phyloP scores from a whole-genome alignment of 208 protist genomes.

The Borovskyia barvae region DNA sequence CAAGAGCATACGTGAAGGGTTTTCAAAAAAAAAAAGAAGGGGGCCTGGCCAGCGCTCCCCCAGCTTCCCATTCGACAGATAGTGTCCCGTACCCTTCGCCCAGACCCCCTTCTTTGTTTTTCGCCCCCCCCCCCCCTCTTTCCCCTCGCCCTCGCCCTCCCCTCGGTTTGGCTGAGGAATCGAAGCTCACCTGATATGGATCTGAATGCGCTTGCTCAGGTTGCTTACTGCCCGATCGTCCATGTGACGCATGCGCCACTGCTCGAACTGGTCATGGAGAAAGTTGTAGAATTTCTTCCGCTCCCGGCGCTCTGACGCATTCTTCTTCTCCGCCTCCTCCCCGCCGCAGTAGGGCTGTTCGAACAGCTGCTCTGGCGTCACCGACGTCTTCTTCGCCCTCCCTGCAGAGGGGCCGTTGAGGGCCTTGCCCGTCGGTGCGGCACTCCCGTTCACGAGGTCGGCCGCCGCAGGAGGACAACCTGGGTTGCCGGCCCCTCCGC shows the following conservation, averaged over 20 bases:
- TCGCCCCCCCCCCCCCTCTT: not conserved
- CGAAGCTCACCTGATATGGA: constrained; percentile 11
- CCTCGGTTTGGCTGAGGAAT: not conserved
- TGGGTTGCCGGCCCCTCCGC: too few species aligned
- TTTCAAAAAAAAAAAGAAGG: too few species aligned
- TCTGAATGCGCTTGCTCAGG: constrained; percentile 25
- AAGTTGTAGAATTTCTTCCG: constrained; percentile 36
- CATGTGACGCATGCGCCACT: constrained; percentile 32
- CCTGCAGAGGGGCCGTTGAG: not conserved
- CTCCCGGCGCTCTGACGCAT: constrained; percentile 5
- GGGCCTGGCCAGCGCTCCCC: too few species aligned
- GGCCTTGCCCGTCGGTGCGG: too few species aligned
- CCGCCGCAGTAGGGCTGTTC: constrained; percentile 54
- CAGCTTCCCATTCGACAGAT: too few species aligned
- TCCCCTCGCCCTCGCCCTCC: not conserved
- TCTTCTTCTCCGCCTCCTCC: constrained; percentile 26
- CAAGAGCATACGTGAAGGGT: too few species aligned
- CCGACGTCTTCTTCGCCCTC: not conserved
- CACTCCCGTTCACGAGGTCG: too few species aligned
- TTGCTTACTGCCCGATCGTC: constrained; percentile 11
- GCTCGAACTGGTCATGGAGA: constrained; percentile 27
- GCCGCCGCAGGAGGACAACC: too few species aligned
- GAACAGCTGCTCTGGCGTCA: not conserved
- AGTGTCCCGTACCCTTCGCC: too few species aligned
- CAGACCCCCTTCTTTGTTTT: not conserved